A percentile compares a stretch with the other conserved stretches of the same genome.
Conservation (phyloP, 2,329 filamentous ascomycete species). For the Fusarium sp. region DNA sequence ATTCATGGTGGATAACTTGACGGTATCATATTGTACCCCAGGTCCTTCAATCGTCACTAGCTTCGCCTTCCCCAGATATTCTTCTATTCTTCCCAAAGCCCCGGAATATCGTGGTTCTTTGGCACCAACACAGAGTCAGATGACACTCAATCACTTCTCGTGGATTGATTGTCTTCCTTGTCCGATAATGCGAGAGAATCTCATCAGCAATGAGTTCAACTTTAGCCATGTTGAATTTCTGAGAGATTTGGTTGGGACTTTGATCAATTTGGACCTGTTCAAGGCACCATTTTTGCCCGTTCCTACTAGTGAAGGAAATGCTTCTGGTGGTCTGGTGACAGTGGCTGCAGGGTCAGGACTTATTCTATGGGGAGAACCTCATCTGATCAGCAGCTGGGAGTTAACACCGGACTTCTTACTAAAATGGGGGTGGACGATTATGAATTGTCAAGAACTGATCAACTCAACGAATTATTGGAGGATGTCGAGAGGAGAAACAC, state of each 20-base stretch:
- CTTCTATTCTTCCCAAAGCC: not conserved
- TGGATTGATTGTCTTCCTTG: not conserved
- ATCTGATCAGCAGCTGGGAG: not conserved
- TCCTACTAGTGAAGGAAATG: rapidly evolving
- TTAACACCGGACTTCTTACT: not conserved
- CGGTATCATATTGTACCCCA: rapidly evolving
- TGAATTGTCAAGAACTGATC: not conserved
- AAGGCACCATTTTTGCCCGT: too few relatives aligned
- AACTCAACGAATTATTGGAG: not conserved
- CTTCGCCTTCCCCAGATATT: not conserved
- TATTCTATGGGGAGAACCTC: not conserved
- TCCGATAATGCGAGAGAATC: not conserved
- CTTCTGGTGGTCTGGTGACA: rapidly evolving
- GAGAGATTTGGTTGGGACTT: not conserved
- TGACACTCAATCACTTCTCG: not conserved
- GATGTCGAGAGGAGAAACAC: not conserved
- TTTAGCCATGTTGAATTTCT: not conserved
- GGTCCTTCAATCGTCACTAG: not conserved
- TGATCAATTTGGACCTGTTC: not conserved
- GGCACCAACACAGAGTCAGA: not conserved
- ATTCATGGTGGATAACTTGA: not conserved
- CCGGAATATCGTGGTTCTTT: not conserved
- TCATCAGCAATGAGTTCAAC: not conserved
- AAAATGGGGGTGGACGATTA: not conserved
- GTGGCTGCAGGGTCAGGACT: not conserved